Percentiles rank a stretch among this genome's conserved stretches.
These are phyloP conservation scores for Kwoniella bestiolae DNA, from an alignment of 768 basidiomycete species.

Conservation along the genomic window DNA sequence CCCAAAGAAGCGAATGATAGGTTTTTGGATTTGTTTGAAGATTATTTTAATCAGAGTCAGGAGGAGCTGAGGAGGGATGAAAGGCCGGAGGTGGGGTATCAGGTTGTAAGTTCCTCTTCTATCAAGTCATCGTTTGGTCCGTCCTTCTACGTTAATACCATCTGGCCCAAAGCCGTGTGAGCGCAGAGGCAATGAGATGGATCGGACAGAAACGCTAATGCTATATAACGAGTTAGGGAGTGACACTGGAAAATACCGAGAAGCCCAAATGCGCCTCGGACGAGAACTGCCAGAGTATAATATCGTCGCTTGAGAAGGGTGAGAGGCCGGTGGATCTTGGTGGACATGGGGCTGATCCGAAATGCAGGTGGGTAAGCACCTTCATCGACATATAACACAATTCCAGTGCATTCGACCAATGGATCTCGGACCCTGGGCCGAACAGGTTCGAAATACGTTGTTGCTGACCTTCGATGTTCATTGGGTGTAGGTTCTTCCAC, in stretches of 20 bases:
- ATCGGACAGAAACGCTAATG: no score
- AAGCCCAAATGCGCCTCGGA: slow-evolving; percentile 66
- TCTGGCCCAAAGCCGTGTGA: no score
- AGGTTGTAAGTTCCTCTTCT: slow-evolving; percentile 58
- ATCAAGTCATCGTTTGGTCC: neutral
- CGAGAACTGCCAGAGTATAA: slow-evolving; percentile 79
- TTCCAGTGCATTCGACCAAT: no score
- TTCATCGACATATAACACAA: no score
- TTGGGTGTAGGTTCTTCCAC: slow-evolving; percentile 52
- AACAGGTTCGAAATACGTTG: no score
- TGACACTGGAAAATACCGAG: slow-evolving; percentile 95
- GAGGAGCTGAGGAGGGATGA: slow-evolving; percentile 72
- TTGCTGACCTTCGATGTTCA: neutral
- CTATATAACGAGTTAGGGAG: no score
- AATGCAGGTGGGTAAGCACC: slow-evolving; percentile 77
- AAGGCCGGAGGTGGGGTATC: slow-evolving; percentile 83
- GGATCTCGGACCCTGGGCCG: no score
- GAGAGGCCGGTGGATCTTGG: slow-evolving; percentile 79
- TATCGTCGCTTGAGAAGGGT: slow-evolving; percentile 71
- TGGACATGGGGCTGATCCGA: slow-evolving; percentile 75
- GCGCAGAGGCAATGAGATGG: no score
- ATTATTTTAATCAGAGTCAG: slow-evolving; percentile 82
- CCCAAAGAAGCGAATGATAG: slow-evolving; percentile 75
- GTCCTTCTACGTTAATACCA: no score
- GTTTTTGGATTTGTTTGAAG: slow-evolving; percentile 89